Evolutionary conservation across 257 asterid species (phyloP), one percentile per base, ranked within the genome.

Genomic region (Solanum habrochaites): DNA sequence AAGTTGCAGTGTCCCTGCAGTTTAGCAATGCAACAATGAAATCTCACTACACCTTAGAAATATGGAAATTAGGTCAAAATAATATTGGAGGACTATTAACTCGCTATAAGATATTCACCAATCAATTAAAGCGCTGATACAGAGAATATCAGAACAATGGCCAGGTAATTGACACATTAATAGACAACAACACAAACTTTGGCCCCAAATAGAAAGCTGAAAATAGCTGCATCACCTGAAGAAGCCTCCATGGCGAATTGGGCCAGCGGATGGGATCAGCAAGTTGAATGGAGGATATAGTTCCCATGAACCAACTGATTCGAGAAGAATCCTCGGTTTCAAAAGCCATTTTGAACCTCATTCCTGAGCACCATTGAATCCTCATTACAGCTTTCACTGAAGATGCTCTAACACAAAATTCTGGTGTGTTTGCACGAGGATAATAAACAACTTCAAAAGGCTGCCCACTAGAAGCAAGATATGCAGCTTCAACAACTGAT

Each of bases 321-420:
- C 95, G 88, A 8, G 97, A 91, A 85, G 95, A 90, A 73, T 93
- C 97, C 92, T 93, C 97, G 0, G 97, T 93, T 88, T 94, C 97
- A 82, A 93, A 94, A 8, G 97, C 91, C 95, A 94, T 94, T 92
- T 94, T 93, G 87, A 94, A 94, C 89, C 97, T 94, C 94, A 93
- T 92, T 47, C 94, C 94, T 21, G 92, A 67, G 83, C 92, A 87
- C 97, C 97, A 94, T 40, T 89, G 97, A 64, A 89, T 90, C 89
- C 92, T 92, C 94, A 93, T 89, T 2, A 95, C 94, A 31, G 91
- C 56, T 77, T 67, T 87, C 74, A 94, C 95, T 12, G 91, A 88
- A 14, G 97, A 92, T 4, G 92, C 95, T 92, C 88, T 93, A 37
- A 94, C 93, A 49, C 89, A 93, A 78, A 93, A 94, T 88, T 94